These are phyloP conservation scores for Sisymbrium altissimum DNA, from an alignment of 345 rosid species.

Conservation along the genomic window DNA sequence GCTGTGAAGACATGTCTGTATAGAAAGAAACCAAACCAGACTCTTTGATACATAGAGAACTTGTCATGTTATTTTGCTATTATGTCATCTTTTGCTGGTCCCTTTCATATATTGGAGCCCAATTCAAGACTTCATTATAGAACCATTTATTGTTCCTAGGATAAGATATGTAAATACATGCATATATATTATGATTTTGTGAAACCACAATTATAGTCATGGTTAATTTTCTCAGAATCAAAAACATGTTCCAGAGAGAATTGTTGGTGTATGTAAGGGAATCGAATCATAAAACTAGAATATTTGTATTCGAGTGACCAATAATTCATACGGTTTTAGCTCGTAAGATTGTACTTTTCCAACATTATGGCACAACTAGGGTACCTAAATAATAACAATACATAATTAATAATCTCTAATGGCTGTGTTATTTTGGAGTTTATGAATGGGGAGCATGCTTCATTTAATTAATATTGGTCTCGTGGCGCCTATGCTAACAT, in stretches of 20 bases:
- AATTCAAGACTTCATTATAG: conserved; percentile 13
- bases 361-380: conserved; percentile 23
- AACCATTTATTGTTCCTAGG: conserved; percentile 27
- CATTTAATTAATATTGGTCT: not conserved
- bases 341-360: conserved; percentile 21
- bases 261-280: conserved; percentile 16
- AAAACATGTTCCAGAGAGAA: conserved; percentile 5
- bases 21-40: conserved; percentile 29
- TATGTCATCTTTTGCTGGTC: conserved; percentile 29
- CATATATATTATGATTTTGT: not conserved
- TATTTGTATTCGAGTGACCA: conserved; percentile 5
- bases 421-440: not conserved
- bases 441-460: not conserved
- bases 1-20: conserved; percentile 24
- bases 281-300: conserved; percentile 4
- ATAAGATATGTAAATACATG: not conserved
- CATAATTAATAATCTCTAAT: not conserved
- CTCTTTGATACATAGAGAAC: conserved; percentile 22
- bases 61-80: conserved; percentile 29
- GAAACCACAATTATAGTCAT: conserved; percentile 2
- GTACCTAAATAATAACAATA: not conserved
- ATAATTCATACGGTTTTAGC: conserved; percentile 21
- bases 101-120: conserved; percentile 16
- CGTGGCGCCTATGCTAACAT: not conserved
- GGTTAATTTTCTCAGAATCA: not conserved